Percentiles rank a stretch among this genome's conserved stretches.
phyloP scores from a whole-genome alignment of 306 rosid genomes.

The Castanea mollissima region DNA sequence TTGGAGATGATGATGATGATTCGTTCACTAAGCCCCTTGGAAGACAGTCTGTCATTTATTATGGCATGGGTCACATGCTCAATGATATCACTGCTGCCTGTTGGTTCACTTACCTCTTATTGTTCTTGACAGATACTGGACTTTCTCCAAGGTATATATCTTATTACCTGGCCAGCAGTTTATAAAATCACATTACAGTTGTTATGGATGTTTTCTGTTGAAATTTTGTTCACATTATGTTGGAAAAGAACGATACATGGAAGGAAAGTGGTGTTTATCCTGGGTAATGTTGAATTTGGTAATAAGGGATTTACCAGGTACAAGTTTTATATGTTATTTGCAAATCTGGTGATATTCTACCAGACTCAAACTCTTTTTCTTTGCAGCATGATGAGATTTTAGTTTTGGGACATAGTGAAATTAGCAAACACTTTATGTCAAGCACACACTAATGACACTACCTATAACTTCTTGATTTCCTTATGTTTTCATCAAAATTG shows the following conservation, averaged over 20 bases:
- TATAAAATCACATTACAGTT: neutral
- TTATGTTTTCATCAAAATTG: neutral
- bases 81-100: slow-evolving; percentile 92
- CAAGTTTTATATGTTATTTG: too few relatives aligned
- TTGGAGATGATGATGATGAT: slow-evolving; percentile 41
- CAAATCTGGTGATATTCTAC: neutral
- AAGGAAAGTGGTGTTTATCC: too few relatives aligned
- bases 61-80: slow-evolving; percentile 97
- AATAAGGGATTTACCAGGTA: too few relatives aligned
- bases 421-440: neutral
- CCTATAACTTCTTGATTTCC: neutral
- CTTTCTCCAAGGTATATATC: slow-evolving; percentile 67
- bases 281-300: too few relatives aligned
- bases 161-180: neutral
- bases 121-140: slow-evolving; percentile 86
- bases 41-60: slow-evolving; percentile 66
- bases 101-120: slow-evolving; percentile 89
- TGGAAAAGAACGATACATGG: neutral
- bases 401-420: neutral
- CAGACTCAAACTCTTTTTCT: neutral
- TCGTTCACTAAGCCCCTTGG: slow-evolving; percentile 52
- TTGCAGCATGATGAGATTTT: neutral
- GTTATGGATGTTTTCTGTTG: neutral
- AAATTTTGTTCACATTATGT: neutral
- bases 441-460: neutral